A percentile compares a stretch with the other conserved stretches of the same genome.
These are phyloP conservation scores for Pisolithus sp. DNA, from an alignment of 768 basidiomycete genomes.

Conservation along the genomic window DNA sequence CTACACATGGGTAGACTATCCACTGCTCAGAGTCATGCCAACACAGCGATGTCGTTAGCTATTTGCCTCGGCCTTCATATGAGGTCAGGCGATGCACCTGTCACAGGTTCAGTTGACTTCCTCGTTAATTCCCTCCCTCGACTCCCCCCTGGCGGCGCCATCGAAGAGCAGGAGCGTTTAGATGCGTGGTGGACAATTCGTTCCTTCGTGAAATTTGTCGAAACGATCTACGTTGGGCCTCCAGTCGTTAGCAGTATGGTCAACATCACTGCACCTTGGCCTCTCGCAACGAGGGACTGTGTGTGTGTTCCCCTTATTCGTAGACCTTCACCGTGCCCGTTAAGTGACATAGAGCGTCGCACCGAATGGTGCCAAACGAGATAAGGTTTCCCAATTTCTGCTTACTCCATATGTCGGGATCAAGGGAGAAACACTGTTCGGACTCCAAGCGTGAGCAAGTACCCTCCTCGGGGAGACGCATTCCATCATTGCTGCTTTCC, in stretches of 20 bases:
- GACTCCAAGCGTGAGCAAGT: constrained; percentile 23
- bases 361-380: not conserved
- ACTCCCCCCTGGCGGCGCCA: constrained; percentile 27
- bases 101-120: constrained; percentile 7
- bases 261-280: constrained; percentile 39
- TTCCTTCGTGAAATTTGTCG: constrained; percentile 29
- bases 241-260: constrained; percentile 21
- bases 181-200: constrained; percentile 35
- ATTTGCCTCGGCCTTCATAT: constrained; percentile 43
- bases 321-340: no score
- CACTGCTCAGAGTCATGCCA: constrained; percentile 54
- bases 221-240: constrained; percentile 24
- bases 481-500: constrained; percentile 21
- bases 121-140: not conserved
- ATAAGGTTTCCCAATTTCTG: constrained; percentile 14
- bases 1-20: constrained; percentile 52
- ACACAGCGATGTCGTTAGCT: constrained; percentile 41
- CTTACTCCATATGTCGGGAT: constrained; percentile 9
- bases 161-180: constrained; percentile 33
- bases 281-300: constrained; percentile 13
- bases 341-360: no score
- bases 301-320: constrained; percentile 1
- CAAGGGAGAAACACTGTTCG: constrained; percentile 1
- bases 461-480: constrained; percentile 32
- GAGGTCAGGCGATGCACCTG: constrained; percentile 5